Evolutionary conservation across 495 filamentous ascomycete genomes (phyloP).

Genomic region (Penicillium argentinense): DNA sequence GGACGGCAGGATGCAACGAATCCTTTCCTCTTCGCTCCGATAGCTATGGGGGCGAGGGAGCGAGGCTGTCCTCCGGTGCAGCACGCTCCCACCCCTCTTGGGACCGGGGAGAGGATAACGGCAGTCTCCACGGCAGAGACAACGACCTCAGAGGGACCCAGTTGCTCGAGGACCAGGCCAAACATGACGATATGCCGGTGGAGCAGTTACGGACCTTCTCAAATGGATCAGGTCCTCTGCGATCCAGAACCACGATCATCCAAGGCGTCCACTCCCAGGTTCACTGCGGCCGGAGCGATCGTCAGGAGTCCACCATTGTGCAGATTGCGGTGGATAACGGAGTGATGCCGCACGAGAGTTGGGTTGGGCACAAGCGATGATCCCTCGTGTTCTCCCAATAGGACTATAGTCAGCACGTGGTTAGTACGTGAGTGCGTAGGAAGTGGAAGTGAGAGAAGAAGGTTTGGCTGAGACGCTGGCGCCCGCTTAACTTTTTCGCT

Average conservation of each 20-base stretch:
- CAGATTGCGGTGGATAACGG: constrained; percentile 2
- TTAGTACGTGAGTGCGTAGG: neutral
- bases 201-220: constrained; percentile 8
- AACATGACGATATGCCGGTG: neutral
- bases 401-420: neutral
- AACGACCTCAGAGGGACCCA: too few species aligned
- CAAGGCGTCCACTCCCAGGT: neutral
- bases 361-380: neutral
- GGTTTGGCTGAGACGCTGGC: constrained; percentile 16
- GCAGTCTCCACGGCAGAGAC: neutral
- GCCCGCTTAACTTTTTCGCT: constrained; percentile 6
- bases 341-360: neutral
- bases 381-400: constrained; percentile 1
- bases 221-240: constrained; percentile 5
- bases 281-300: constrained; percentile 15
- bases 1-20: too few species aligned
- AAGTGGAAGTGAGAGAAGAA: constrained; percentile 1
- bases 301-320: constrained; percentile 15
- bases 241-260: constrained; percentile 3
- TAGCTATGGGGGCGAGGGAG: too few species aligned
- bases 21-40: too few species aligned
- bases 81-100: too few species aligned
- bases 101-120: neutral
- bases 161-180: too few species aligned
- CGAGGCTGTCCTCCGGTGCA: too few species aligned